Evolutionary conservation across 164 flowering plant species (phyloP).

Genomic region (Sedum album): DNA sequence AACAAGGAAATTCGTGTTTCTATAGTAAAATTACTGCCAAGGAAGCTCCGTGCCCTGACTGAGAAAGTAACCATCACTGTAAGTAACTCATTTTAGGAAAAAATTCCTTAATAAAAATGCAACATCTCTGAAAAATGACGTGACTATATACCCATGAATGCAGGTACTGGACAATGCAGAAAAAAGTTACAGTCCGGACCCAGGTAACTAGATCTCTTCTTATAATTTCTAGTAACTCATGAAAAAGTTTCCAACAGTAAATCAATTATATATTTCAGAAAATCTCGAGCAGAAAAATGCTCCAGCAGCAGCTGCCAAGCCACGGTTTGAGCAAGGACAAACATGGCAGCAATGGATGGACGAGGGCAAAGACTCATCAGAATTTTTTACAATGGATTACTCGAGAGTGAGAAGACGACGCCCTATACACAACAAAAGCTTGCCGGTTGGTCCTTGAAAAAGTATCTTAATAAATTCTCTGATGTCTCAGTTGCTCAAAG

Average conservation of each 20-base stretch:
- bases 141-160: not conserved
- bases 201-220: not conserved
- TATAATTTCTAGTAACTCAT: not conserved
- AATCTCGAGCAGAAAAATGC: not conserved
- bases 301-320: not conserved
- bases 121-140: not conserved
- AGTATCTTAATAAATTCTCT: not conserved
- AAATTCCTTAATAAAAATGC: not conserved
- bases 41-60: constrained; percentile 22
- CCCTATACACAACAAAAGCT: constrained; percentile 38
- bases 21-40: constrained; percentile 14
- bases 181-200: not conserved
- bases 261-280: not conserved
- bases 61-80: constrained; percentile 13
- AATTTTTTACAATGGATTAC: constrained; percentile 38
- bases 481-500: not conserved
- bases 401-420: constrained; percentile 25
- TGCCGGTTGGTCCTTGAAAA: constrained; percentile 26
- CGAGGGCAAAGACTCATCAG: constrained; percentile 17
- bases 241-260: not conserved
- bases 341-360: constrained; percentile 27
- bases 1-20: constrained; percentile 8
- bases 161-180: not conserved
- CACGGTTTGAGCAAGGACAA: not conserved
- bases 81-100: not conserved